Conservation (phyloP, 202 grass and related monocot species). For the Elaeis oleifera region DNA sequence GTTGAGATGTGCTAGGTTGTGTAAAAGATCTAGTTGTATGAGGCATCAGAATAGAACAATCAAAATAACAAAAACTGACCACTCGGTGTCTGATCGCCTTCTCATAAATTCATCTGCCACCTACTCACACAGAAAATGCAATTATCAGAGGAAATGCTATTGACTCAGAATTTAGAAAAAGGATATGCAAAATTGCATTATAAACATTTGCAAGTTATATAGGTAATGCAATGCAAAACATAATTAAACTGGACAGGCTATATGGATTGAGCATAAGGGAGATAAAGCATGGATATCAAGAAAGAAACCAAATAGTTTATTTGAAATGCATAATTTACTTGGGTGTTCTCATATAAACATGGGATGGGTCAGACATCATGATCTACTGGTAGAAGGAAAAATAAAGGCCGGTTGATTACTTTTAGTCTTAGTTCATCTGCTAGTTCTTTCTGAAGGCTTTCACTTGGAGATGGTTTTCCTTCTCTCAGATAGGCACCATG, state of each 20-base stretch:
- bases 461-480: conserved; percentile 59
- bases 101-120: conserved; percentile 89
- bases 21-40: background rate
- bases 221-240: too few relatives aligned
- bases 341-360: too few relatives aligned
- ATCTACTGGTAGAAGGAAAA: background rate
- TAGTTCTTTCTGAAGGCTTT: conserved; percentile 72
- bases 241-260: too few relatives aligned
- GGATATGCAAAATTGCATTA: background rate
- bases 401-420: conserved; percentile 24
- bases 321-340: too few relatives aligned
- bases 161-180: conserved; percentile 7
- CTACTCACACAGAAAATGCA: conserved; percentile 20
- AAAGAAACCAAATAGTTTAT: background rate
- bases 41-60: background rate
- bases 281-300: background rate
- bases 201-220: too few relatives aligned
- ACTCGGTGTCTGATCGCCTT: conserved; percentile 80
- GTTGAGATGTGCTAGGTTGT: background rate
- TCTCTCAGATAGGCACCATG: conserved; percentile 57
- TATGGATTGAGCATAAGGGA: background rate
- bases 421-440: conserved; percentile 87
- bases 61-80: conserved; percentile 33
- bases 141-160: background rate
- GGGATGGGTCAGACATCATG: background rate